Base-by-base conservation (phyloP, 176 grass and related monocot genomes). In the Poa annua region DNA sequence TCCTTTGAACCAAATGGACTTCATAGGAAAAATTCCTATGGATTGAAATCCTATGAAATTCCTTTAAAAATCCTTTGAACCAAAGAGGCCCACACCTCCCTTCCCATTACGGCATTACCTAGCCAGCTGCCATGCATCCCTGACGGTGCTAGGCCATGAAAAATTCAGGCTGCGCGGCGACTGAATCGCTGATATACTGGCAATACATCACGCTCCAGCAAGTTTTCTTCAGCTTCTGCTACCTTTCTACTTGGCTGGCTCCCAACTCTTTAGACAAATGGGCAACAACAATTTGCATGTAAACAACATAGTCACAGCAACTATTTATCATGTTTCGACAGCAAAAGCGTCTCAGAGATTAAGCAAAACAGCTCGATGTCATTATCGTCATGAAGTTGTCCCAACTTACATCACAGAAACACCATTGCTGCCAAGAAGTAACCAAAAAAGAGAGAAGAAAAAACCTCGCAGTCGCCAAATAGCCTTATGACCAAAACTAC, bases 401-500 rank as follows among this genome's bases (percentile, higher is more conserved):
- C 32, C 67, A 82, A 71, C 66, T 82, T 89, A 82, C 83, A 74
- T 52, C 73, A 68, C 6, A 38, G 12, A 75, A 66, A 75, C 75
- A 86, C 66, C 5, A 29, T 59, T 61, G 88, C 84, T 51, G 74
- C 83, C 77, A 78, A 39, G 24, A 78, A 5, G 78, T 82, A 66
- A 65, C 44, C 64, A 59, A 79, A 50, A 16, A 83, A 90, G 65
- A 79, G 56, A 86, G 20, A 54, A 34, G 73, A 73, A 77, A 50
- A 13, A 48, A 73, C 32, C 45, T 77, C 74, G 80, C 75, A 80
- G 9, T 52, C 4, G 80, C 88, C 88, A 51, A 75, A 41, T 48
- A 74, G 79, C 79, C 74, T 66, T 39, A 78, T 52, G 80, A 74
- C 57, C 75, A 90, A 86, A 90, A 86, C 75, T 79, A 86, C 59